A percentile compares a stretch with the other conserved stretches of the same genome.
Conservation (phyloP, 257 asterid species). For the Parsonsia alboflavescens region DNA sequence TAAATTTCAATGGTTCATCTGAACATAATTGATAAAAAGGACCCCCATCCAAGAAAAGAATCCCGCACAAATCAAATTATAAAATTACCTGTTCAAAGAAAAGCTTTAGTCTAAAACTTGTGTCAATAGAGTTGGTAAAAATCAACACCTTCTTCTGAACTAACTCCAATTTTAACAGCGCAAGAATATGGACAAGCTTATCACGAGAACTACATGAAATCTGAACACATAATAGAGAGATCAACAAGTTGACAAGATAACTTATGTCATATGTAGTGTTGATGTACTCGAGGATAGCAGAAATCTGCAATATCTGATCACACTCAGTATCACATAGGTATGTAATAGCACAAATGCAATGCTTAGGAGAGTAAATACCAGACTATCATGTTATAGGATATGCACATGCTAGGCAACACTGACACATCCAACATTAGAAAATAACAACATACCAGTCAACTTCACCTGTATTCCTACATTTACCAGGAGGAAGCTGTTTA, state of each 20-base stretch:
- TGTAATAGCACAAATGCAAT: not conserved
- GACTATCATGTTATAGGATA: not conserved
- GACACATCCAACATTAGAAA: not conserved
- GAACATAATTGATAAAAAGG: not conserved
- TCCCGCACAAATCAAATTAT: not conserved
- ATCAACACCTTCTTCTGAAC: conserved; percentile 85
- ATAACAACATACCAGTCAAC: not conserved
- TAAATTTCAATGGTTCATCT: not conserved
- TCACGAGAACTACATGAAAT: conserved; percentile 77
- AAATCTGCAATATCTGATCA: not conserved
- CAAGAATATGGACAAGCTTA: conserved; percentile 75
- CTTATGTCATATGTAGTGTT: not conserved
- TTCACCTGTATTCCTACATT: not conserved
- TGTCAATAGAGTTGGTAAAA: conserved; percentile 82
- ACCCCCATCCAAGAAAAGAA: not conserved
- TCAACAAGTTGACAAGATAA: conserved; percentile 12
- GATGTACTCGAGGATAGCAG: not conserved
- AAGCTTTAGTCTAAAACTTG: conserved; percentile 80
- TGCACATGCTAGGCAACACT: not conserved
- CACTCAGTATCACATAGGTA: not conserved
- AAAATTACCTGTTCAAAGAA: conserved; percentile 87
- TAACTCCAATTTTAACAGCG: conserved; percentile 78
- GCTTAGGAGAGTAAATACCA: not conserved
- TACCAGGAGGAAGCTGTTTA: not conserved
- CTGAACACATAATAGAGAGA: conserved; percentile 36